Conservation (phyloP, 352 stramenopile species). For the Pythium scleroteichum region DNA sequence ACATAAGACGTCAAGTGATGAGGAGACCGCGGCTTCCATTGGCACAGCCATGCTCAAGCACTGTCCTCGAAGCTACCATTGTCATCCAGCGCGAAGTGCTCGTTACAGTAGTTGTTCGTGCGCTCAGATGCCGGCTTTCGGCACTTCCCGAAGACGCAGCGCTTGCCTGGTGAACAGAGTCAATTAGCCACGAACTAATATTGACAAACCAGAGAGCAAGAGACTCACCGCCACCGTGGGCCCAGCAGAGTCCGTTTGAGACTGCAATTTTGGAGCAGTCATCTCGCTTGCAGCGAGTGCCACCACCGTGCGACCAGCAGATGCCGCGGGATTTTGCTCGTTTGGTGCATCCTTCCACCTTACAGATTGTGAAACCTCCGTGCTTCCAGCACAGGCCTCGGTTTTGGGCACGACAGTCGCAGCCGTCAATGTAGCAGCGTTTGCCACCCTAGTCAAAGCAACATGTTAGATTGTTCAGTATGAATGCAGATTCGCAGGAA, state of each 20-base stretch:
- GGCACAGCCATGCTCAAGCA: neutral
- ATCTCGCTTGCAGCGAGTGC: constrained; percentile 31
- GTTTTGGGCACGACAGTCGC: constrained; percentile 43
- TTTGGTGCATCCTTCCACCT: constrained; percentile 31
- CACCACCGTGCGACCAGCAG: constrained; percentile 33
- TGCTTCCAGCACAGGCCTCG: constrained; percentile 46
- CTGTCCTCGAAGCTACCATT: neutral
- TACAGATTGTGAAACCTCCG: constrained; percentile 33
- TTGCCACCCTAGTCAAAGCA: constrained; percentile 33
- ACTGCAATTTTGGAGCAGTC: constrained; percentile 39
- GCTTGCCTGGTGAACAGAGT: constrained; percentile 19
- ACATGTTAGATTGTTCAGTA: neutral
- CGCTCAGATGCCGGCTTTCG: constrained; percentile 30
- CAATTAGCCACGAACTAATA: neutral
- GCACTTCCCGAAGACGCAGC: constrained; percentile 23
- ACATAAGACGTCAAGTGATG: too few species aligned
- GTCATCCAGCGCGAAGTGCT: constrained; percentile 19
- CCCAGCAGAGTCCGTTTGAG: constrained; percentile 43
- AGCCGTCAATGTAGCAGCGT: constrained; percentile 40
- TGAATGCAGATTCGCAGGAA: neutral
- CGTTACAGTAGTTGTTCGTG: constrained; percentile 30
- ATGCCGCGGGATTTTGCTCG: constrained; percentile 29
- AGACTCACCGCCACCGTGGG: constrained; percentile 28
- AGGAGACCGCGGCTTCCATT: too few species aligned
- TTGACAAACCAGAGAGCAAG: neutral